Conservation (phyloP, 2,329 filamentous ascomycete species). For the Aspergillus pseudotamarii region DNA sequence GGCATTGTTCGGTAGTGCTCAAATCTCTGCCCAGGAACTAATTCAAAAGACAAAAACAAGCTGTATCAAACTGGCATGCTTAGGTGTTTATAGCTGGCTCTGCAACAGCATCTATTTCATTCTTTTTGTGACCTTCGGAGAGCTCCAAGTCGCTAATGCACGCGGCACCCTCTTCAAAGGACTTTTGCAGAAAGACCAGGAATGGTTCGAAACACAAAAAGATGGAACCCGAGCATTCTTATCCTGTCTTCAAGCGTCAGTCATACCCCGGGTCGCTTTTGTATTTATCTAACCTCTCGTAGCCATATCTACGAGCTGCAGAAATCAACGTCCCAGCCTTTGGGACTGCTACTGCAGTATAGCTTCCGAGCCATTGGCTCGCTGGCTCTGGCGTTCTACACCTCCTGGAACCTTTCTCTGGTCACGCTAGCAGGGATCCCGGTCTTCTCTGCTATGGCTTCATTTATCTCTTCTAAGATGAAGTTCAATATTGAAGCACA, state of each 20-base stretch:
- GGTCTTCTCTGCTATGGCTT: slow-evolving; percentile 63
- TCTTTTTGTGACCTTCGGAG: slow-evolving; percentile 76
- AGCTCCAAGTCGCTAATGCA: slow-evolving; percentile 71
- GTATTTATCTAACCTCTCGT: slow-evolving; percentile 5
- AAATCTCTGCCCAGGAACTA: slow-evolving; percentile 54
- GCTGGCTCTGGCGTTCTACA: slow-evolving; percentile 72
- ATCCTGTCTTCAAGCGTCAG: slow-evolving; percentile 73
- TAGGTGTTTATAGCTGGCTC: slow-evolving; percentile 70
- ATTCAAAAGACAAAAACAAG: slow-evolving; percentile 60
- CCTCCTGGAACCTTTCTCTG: slow-evolving; percentile 81
- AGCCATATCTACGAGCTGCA: slow-evolving; percentile 85
- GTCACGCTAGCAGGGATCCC: slow-evolving; percentile 76
- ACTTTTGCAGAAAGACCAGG: slow-evolving; percentile 72
- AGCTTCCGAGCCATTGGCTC: slow-evolving; percentile 66
- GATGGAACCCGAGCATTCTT: slow-evolving; percentile 74
- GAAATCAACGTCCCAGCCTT: slow-evolving; percentile 73
- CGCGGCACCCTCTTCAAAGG: slow-evolving; percentile 67
- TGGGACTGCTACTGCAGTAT: slow-evolving; percentile 71
- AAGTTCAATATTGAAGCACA: slow-evolving; percentile 70
- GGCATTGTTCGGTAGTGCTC: slow-evolving; percentile 64
- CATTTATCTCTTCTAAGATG: slow-evolving; percentile 62
- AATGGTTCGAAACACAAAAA: slow-evolving; percentile 77
- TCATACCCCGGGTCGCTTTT: slow-evolving; percentile 9
- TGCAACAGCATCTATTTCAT: slow-evolving; percentile 68
- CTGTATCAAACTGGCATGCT: slow-evolving; percentile 62